Conservation (phyloP, 768 basidiomycete species). For the Lentinula sp. region DNA sequence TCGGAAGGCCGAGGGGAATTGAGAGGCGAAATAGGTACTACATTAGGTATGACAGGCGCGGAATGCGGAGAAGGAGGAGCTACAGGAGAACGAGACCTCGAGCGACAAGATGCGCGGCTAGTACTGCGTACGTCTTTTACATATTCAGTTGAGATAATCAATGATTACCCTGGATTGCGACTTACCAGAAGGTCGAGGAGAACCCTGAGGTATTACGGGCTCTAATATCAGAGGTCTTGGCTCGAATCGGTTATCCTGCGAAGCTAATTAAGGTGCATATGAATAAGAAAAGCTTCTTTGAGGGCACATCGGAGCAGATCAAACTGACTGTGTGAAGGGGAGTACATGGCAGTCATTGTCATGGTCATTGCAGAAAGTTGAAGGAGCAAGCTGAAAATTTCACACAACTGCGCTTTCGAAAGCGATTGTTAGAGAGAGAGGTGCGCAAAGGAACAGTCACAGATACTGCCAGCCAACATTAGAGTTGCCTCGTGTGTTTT, state of each 20-base stretch:
- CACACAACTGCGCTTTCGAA: neutral
- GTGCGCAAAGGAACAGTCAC: neutral
- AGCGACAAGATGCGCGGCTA: neutral
- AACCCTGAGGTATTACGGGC: neutral
- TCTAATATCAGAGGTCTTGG: neutral
- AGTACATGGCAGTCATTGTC: neutral
- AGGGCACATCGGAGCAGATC: neutral
- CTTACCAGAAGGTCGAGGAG: neutral
- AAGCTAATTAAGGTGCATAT: neutral
- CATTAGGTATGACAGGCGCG: neutral
- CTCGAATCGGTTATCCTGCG: neutral
- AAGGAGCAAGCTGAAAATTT: neutral
- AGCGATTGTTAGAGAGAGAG: neutral
- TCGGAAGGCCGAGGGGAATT: neutral
- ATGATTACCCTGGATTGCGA: neutral
- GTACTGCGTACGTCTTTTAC: neutral
- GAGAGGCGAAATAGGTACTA: neutral
- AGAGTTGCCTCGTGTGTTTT: neutral
- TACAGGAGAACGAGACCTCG: neutral
- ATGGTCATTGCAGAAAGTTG: neutral
- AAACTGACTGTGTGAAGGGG: neutral
- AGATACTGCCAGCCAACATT: neutral
- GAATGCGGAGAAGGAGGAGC: neutral
- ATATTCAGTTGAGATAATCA: neutral
- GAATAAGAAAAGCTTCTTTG: neutral